Base-by-base conservation (phyloP, 495 filamentous ascomycete genomes). In the Aspergillus panamensis region DNA sequence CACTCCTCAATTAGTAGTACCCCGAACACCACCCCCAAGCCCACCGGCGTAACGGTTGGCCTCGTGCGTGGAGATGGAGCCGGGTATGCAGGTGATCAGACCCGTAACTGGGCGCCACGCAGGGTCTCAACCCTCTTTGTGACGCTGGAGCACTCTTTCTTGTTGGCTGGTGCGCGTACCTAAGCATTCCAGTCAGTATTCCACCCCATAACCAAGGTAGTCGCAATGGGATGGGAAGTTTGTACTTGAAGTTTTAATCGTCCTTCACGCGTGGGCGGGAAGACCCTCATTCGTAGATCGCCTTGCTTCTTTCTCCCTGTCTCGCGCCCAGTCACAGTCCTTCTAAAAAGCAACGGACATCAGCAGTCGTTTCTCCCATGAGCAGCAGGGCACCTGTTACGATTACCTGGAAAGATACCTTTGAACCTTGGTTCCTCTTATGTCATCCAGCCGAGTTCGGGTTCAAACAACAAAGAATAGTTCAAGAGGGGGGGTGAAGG, bases 31-130 rank as follows among this genome's bases (percentile, higher is more conserved):
- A 57, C 59, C 59, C 55, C 57, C 25, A 25, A 66, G 58, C 60
- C 65, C 62, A 67, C 64, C 57, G 47, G 35, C 56, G 53, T 55
- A 66, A 66, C 58, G 59, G 64, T 44, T 62, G 49, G 48, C 49
- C 59, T 67, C 57, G 61, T 57, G 60, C 59, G 33, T 57, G 61
- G 63, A 61, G 62, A 67, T 68, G 61, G 65, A 65, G 62, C 66
- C 72, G 70, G 69, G 56, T 72, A 75, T 73, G 70, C 70, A 75
- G 61, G 72, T 71, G 69, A 70, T 72, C 59, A 65, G 62, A 66
- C 66, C 68, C 69, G 67, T 65, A 57, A 62, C 60, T 66, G 63
- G 64, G 66, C 71, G 64, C 69, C 68, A 63, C 60, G 63, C 67
- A 70, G 70, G 68, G 70, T 73, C 72, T 73, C 72, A 48, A 2